A percentile compares a stretch with the other conserved stretches of the same genome.
phyloP scores from a whole-genome alignment of 2,329 filamentous ascomycete genomes.

The Periconia sp. region DNA sequence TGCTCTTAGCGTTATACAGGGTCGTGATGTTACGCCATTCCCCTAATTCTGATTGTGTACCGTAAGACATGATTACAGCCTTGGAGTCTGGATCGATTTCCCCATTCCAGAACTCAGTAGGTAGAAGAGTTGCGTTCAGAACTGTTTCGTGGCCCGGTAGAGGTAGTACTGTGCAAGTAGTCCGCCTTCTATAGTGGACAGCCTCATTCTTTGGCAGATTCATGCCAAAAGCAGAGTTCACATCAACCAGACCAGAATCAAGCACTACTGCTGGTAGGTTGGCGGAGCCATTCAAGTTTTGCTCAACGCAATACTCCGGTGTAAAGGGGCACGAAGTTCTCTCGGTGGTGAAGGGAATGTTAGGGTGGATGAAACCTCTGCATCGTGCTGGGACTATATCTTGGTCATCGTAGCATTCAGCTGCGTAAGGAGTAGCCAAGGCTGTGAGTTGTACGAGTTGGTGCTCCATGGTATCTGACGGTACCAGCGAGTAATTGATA shows the following conservation, averaged over 20 bases:
- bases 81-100: too few species aligned
- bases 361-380: slow-evolving; percentile 4
- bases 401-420: background rate
- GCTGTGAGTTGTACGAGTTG: background rate
- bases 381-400: slow-evolving; percentile 2
- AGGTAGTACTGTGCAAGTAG: slow-evolving; percentile 7
- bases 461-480: background rate
- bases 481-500: background rate
- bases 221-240: slow-evolving; percentile 10
- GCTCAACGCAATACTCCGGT: too few species aligned
- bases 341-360: background rate
- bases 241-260: slow-evolving; percentile 14
- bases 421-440: background rate
- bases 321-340: slow-evolving; percentile 15
- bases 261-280: slow-evolving; percentile 2
- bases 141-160: too few species aligned
- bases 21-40: too few species aligned
- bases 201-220: slow-evolving; percentile 4
- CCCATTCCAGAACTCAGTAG: too few species aligned
- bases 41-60: too few species aligned
- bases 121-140: too few species aligned
- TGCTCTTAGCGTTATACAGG: too few species aligned
- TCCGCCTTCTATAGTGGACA: slow-evolving; percentile 3
- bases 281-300: slow-evolving; percentile 4
- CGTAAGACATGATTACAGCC: too few species aligned